Base-by-base conservation (phyloP, 2,329 filamentous ascomycete species). In the Venturia asperata region DNA sequence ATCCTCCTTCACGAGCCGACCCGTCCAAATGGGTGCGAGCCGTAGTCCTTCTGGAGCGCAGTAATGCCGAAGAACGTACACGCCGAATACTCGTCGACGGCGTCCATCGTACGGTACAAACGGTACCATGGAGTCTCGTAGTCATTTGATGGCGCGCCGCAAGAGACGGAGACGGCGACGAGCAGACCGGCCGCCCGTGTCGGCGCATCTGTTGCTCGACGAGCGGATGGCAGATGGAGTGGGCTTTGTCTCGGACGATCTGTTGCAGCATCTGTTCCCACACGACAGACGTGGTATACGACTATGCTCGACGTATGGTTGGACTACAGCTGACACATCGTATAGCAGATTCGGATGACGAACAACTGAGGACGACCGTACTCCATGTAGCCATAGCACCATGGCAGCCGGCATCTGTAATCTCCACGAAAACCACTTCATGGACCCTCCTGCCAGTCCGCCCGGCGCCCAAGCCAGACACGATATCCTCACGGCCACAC, bases 381-480 rank as follows among this genome's bases (percentile, higher is more conserved):
- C 79, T 84, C 67, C 83, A 91, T 73, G 82, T 92, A 68, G 89
- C 89, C 52, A 85, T 92, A 68, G 85, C 88, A 60, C 89, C 89
- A 3, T 92, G 88, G 88, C 79, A 83, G 1, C 87, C 90, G 15
- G 78, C 67, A 74, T 79, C 77, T 68, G 68, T 76, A 67, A 74
- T 76, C 60, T 75, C 78, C 64, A 80, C 76, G 52, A 81, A 89
- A 72, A 85, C 86, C 66, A 84, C 86, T 21, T 82, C 84, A 60
- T 99, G 94, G 94, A 91, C 91, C 9, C 84, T 97, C 62, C 84
- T 97, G 42, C 90, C 93, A 1, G 85, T 96, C 66, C 81, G 82
- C 27, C 80, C 62, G n/a, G 43, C 64, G 11, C 70, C 68, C 4
- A 74, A 71, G 64, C 67, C 68, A 15, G 72, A 74, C 17, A 64